phyloP scores from a whole-genome alignment of 371 early-diverging fungal genomes.

The Mortierella sp. region DNA sequence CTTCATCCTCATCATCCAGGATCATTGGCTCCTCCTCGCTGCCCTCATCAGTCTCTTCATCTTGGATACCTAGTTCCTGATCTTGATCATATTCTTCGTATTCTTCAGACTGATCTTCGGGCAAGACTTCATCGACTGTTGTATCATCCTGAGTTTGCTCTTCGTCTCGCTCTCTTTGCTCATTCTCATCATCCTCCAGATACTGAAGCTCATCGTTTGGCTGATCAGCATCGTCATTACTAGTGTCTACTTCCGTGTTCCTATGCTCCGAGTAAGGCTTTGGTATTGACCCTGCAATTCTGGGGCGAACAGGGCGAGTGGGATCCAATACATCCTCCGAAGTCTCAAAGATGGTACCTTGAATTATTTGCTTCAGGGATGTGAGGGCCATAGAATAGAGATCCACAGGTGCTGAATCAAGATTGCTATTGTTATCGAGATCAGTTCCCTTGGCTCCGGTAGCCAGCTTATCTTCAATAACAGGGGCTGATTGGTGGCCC shows the following conservation, averaged over 20 bases:
- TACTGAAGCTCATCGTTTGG: neutral
- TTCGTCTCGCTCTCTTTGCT: constrained; percentile 9
- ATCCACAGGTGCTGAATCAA: constrained; percentile 3
- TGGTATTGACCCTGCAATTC: neutral
- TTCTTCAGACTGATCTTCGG: neutral
- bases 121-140: neutral
- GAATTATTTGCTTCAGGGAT: constrained; percentile 20
- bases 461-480: constrained; percentile 20
- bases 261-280: neutral
- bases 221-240: neutral
- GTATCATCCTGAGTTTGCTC: neutral
- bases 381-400: constrained; percentile 6
- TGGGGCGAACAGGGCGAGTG: constrained; percentile 29
- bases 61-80: constrained; percentile 6
- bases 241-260: neutral
- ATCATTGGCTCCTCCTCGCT: constrained; percentile 6
- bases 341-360: constrained; percentile 28
- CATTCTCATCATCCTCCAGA: neutral
- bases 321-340: constrained; percentile 29
- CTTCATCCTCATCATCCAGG: neutral
- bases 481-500: neutral
- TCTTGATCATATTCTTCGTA: constrained; percentile 13
- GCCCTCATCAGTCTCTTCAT: neutral
- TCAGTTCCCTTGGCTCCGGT: constrained; percentile 37
- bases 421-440: constrained; percentile 27